phyloP scores from a whole-genome alignment of 441 rosid genomes.

The Kokia cookei region DNA sequence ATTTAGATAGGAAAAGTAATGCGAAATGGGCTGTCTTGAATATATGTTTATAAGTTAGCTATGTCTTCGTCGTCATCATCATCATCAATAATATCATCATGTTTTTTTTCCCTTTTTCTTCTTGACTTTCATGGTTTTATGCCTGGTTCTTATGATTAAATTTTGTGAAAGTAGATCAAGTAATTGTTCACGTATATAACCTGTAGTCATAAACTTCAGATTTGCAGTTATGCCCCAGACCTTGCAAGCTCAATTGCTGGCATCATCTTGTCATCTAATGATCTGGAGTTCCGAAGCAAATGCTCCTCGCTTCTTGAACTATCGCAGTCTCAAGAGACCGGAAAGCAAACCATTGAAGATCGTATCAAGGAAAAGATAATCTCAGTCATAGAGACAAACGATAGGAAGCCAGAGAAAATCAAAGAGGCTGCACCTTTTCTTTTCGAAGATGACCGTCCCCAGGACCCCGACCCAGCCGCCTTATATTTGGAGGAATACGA shows the following conservation, averaged over 20 bases:
- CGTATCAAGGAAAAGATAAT: constrained; percentile 62
- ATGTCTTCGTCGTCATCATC: too few species aligned
- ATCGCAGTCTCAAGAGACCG: constrained; percentile 31
- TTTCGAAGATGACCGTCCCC: constrained; percentile 39
- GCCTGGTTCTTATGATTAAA: background rate
- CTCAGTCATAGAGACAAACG: constrained; percentile 57
- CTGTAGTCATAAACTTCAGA: constrained; percentile 31
- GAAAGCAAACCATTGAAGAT: constrained; percentile 37
- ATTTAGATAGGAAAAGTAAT: too few species aligned
- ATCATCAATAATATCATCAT: background rate
- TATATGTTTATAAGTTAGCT: too few species aligned
- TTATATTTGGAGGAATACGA: constrained; percentile 33
- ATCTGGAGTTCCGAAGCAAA: constrained; percentile 62
- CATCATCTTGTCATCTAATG: constrained; percentile 62
- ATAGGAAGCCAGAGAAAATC: constrained; percentile 49
- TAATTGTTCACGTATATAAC: background rate
- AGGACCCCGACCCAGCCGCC: constrained; percentile 11
- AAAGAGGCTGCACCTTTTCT: constrained; percentile 50
- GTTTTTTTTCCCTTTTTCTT: background rate
- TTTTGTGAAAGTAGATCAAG: background rate
- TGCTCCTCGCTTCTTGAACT: constrained; percentile 70
- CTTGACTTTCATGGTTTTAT: background rate
- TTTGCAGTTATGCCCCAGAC: constrained; percentile 75
- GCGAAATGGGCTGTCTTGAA: too few species aligned
- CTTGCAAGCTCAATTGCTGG: constrained; percentile 80